Base-by-base conservation (phyloP, 768 basidiomycete species). In the Leccinum imitatum region DNA sequence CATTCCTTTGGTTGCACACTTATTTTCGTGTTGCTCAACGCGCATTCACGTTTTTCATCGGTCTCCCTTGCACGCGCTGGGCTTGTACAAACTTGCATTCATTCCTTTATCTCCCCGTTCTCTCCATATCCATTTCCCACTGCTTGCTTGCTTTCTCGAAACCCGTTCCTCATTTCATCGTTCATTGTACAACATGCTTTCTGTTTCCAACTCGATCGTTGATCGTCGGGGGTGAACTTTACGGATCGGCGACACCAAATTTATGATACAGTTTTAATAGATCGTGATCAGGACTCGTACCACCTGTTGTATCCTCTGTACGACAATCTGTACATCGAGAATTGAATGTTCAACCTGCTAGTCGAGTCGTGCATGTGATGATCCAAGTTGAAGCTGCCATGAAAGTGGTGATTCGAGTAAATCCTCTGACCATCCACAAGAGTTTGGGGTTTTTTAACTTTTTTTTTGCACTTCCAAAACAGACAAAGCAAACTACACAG, bases 221-320 rank as follows among this genome's bases (percentile, higher is more conserved):
- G 69, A 70, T 60, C 50, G 47, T 56, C 37, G 48, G 9, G 53
- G 59, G 56, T 44, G 50, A 48, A n/a, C 8, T 30, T 30, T 41
- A 46, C 0, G 55, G 53, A 65, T 54, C 0, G 7, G 48, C 11
- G 68, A 41, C 50, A 60, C 60, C 67, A 66, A 57, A 59, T 56
- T 54, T 61, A 61, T 0, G 51, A 69, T 70, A 70, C 58, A 48
- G 35, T 54, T 59, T 41, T 54, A 48, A 54, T 52, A 58, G 21
- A 52, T 33, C 27, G 27, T 30, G 27, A 30, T 30, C 27, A 30
- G 0, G 59, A 64, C 31, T 50, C 71, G 67, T 69, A 71, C 62
- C 56, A 30, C 27, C 27, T 30, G 27, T 30, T 30, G 27, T 30
- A 9, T 30, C 27, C 27, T 30, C 27, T 30, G 0, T 30, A 30